phyloP scores from a whole-genome alignment of 257 asterid genomes.

The Solanum etuberosum region DNA sequence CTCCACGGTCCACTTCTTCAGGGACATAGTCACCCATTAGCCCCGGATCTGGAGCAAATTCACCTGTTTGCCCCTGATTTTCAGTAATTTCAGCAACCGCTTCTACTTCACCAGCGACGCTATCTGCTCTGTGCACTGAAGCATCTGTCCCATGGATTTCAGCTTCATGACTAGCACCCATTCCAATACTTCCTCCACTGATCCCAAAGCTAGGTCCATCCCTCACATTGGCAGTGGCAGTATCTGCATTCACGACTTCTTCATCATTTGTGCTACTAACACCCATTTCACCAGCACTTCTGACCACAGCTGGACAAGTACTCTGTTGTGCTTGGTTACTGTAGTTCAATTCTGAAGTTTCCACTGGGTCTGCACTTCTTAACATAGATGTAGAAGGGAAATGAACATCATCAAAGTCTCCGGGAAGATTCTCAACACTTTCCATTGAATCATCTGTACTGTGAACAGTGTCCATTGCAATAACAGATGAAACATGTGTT shows the following conservation, averaged over 20 bases:
- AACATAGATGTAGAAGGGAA: conserved; percentile 63
- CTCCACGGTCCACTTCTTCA: conserved; percentile 82
- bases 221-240: conserved; percentile 70
- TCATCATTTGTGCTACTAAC: conserved; percentile 95
- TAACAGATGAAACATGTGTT: conserved; percentile 74
- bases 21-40: conserved; percentile 96
- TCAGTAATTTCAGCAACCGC: conserved; percentile 84
- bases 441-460: conserved; percentile 87
- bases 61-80: conserved; percentile 83
- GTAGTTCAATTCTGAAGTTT: conserved; percentile 84
- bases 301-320: conserved; percentile 63
- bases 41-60: conserved; percentile 85
- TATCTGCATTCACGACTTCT: conserved; percentile 84
- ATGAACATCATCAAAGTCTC: conserved; percentile 62
- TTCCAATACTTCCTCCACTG: conserved; percentile 97
- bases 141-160: conserved; percentile 86
- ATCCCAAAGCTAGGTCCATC: conserved; percentile 85
- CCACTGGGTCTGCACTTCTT: conserved; percentile 55
- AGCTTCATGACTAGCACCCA: conserved; percentile 99
- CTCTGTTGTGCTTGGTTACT: conserved; percentile 96
- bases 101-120: conserved; percentile 82
- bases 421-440: conserved; percentile 89
- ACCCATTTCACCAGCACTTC: conserved; percentile 85
- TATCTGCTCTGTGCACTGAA: conserved; percentile 68
- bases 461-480: conserved; percentile 93